Conservation (phyloP, 352 stramenopile species). For the Phytophthora boehmeriae region DNA sequence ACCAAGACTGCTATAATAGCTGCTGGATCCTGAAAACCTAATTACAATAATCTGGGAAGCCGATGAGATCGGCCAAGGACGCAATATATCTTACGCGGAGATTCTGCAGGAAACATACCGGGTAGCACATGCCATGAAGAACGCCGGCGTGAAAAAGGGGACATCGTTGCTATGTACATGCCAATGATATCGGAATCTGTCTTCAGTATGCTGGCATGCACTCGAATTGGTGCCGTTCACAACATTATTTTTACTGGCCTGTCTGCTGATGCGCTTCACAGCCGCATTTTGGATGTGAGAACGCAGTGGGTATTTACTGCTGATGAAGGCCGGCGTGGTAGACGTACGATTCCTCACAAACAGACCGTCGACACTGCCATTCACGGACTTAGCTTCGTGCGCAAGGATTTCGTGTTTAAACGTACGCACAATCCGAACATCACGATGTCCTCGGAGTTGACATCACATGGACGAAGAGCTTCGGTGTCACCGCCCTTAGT, state of each 20-base stretch:
- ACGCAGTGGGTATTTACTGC: slow-evolving; percentile 92
- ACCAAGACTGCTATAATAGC: slow-evolving; percentile 96
- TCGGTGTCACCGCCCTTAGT: slow-evolving; percentile 90
- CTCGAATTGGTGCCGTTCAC: slow-evolving; percentile 96
- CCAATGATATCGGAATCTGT: slow-evolving; percentile 98
- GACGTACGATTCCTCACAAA: slow-evolving; percentile 93
- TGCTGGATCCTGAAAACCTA: too few relatives aligned
- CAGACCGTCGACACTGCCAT: slow-evolving; percentile 94
- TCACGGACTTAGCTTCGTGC: slow-evolving; percentile 82
- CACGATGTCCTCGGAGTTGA: slow-evolving; percentile 78
- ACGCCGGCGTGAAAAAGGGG: slow-evolving; percentile 88
- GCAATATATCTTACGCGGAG: slow-evolving; percentile 50
- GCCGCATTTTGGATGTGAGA: slow-evolving; percentile 92
- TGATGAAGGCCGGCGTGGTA: slow-evolving; percentile 92
- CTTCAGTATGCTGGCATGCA: slow-evolving; percentile 97
- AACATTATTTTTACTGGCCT: slow-evolving; percentile 97
- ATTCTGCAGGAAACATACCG: slow-evolving; percentile 65
- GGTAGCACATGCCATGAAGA: slow-evolving; percentile 95
- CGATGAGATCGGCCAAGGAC: slow-evolving; percentile 93
- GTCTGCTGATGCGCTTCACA: slow-evolving; percentile 91
- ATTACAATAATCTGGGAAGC: slow-evolving; percentile 97
- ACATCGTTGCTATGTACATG: slow-evolving; percentile 98
- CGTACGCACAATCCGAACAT: slow-evolving; percentile 50
- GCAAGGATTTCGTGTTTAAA: slow-evolving; percentile 90
- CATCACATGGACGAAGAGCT: slow-evolving; percentile 93